Conservation (phyloP, 768 basidiomycete species). For the Mycena galopus region DNA sequence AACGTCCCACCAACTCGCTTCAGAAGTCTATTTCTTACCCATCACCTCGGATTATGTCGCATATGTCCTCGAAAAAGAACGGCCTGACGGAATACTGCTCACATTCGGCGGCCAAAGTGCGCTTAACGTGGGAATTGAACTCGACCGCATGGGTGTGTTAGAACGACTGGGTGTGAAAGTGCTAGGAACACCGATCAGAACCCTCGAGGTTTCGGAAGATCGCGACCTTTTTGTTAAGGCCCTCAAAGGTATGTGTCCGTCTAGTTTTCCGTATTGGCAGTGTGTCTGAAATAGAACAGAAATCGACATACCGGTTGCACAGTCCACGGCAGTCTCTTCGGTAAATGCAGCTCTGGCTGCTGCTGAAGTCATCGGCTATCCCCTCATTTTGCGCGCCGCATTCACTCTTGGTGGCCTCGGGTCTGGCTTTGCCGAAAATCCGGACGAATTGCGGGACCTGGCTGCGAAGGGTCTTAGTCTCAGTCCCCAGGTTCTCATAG, state of each 20-base stretch:
- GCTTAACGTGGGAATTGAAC: slow-evolving; percentile 95
- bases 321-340: slow-evolving; percentile 96
- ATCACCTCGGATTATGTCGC: slow-evolving; percentile 98
- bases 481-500: slow-evolving; percentile 95
- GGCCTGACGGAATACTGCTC: slow-evolving; percentile 96
- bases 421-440: slow-evolving; percentile 95
- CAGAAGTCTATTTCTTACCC: slow-evolving; percentile 97
- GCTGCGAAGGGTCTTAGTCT: slow-evolving; percentile 92
- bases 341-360: slow-evolving; percentile 94
- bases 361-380: slow-evolving; percentile 93
- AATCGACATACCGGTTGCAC: slow-evolving; percentile 96
- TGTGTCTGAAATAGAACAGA: slow-evolving; percentile 61
- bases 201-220: slow-evolving; percentile 97
- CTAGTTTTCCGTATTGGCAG: neutral
- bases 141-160: slow-evolving; percentile 96
- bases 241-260: slow-evolving; percentile 78
- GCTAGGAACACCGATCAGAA: slow-evolving; percentile 94
- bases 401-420: slow-evolving; percentile 99
- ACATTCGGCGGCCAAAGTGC: slow-evolving; percentile 99
- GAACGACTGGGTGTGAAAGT: slow-evolving; percentile 94
- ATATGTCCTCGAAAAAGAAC: slow-evolving; percentile 97
- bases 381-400: slow-evolving; percentile 95
- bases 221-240: slow-evolving; percentile 96
- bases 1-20: slow-evolving; percentile 96
- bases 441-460: slow-evolving; percentile 94